These are phyloP conservation scores for Hymenoscyphus occultus DNA, from an alignment of 2,329 filamentous ascomycete species.

Conservation along the genomic window DNA sequence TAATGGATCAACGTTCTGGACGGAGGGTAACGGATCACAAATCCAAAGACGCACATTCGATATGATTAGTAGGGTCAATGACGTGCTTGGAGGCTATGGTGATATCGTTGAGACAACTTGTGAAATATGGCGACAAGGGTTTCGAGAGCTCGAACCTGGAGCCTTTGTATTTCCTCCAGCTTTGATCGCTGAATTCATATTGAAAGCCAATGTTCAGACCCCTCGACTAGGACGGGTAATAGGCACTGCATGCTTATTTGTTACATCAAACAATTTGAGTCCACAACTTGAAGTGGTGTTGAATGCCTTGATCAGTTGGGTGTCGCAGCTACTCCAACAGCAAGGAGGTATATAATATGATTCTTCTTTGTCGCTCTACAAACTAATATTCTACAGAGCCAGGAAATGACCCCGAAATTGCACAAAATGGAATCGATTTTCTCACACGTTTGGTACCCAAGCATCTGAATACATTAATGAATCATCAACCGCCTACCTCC, in stretches of 20 bases:
- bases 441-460: conserved; percentile 61
- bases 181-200: conserved; percentile 65
- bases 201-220: conserved; percentile 55
- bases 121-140: conserved; percentile 68
- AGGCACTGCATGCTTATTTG: conserved; percentile 67
- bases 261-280: conserved; percentile 54
- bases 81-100: conserved; percentile 55
- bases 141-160: conserved; percentile 69
- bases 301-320: conserved; percentile 56
- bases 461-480: conserved; percentile 59
- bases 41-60: conserved; percentile 51
- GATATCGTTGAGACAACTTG: conserved; percentile 73
- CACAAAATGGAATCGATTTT: conserved; percentile 73
- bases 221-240: conserved; percentile 68
- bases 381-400: conserved; percentile 42
- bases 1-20: conserved; percentile 45
- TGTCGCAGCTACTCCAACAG: conserved; percentile 58
- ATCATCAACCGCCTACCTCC: conserved; percentile 51
- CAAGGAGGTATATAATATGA: conserved; percentile 50
- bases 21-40: conserved; percentile 43
- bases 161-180: conserved; percentile 72
- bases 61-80: conserved; percentile 48
- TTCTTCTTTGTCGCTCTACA: neutral
- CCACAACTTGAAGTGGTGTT: conserved; percentile 49
- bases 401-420: conserved; percentile 65